Evolutionary conservation across 768 basidiomycete genomes (phyloP).

Genomic region (Mrakia hoshinonis): DNA sequence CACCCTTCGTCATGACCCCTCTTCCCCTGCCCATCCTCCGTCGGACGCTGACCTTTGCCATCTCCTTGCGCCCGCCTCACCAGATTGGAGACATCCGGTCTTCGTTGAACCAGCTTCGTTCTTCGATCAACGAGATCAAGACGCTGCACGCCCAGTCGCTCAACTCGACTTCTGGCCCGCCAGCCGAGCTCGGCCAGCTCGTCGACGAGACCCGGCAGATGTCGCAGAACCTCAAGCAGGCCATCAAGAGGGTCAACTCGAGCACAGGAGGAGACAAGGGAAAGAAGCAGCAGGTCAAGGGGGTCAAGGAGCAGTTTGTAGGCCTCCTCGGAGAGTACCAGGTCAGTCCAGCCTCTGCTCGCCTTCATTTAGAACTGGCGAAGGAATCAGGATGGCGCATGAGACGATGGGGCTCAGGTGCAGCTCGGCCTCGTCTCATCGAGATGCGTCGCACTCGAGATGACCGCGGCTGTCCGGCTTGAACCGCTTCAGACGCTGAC

Average conservation of each 20-base stretch:
- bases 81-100: slow-evolving; percentile 29
- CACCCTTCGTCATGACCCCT: background rate
- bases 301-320: slow-evolving; percentile 44
- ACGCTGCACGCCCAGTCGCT: slow-evolving; percentile 38
- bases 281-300: slow-evolving; percentile 41
- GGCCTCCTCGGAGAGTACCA: slow-evolving; percentile 44
- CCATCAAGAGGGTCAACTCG: slow-evolving; percentile 39
- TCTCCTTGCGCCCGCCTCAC: background rate
- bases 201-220: slow-evolving; percentile 40
- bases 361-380: too few relatives aligned
- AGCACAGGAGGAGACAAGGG: slow-evolving; percentile 36
- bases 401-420: too few relatives aligned
- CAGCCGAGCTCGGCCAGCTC: slow-evolving; percentile 21
- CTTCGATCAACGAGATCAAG: slow-evolving; percentile 29
- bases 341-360: background rate
- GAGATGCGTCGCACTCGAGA: too few relatives aligned
- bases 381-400: background rate
- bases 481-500: background rate
- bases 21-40: background rate
- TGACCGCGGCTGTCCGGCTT: background rate
- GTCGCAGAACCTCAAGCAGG: slow-evolving; percentile 42
- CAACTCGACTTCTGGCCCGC: slow-evolving; percentile 36
- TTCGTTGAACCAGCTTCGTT: slow-evolving; percentile 10
- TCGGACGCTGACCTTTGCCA: background rate
- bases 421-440: too few relatives aligned